Base-by-base conservation (phyloP, 139 green algal species). In the Microglena sp. region DNA sequence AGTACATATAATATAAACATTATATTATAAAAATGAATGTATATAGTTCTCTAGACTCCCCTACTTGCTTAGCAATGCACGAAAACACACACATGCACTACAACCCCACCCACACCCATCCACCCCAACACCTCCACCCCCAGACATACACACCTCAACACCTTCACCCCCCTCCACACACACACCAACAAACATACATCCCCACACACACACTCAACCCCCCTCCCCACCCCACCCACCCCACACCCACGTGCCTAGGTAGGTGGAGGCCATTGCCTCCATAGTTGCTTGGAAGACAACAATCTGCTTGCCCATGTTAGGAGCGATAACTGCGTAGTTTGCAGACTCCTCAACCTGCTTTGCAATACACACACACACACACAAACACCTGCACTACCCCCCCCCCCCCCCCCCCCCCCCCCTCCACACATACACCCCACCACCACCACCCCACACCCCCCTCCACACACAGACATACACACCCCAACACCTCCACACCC, bases 301-400 rank as follows among this genome's bases (percentile, higher is more conserved):
- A 18, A 84, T 86, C 78, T 97, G 94, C 84, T 99, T 99, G 57
- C 94, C 94, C 94, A 99, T 99, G 63, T 99, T 89, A 8, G 94
- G 90, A 3, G 94, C 94, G 35, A 99, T 96, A 1, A 99, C 93
- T 4, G 93, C 93, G 69, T 94, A 95, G 18, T 77, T 44, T 11
- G 74, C 81, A 2, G 81, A 66, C 1, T 61, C 71, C 26, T 78
- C 18, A 4, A 90, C 84, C 43, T 77, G 35, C 58, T 35, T 34
- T 5, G 8, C 27, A 15, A 62, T 62, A 6, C 55, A 30, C 29
- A 45, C 30, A 24, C 40, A 50, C 18, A 50, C 40, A 11, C 11
- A 18, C 40, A 50, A 18, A 50, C 11, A n/a, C n/a, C n/a, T n/a
- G n/a, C n/a, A n/a, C n/a, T n/a, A n/a, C n/a, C n/a, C n/a, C n/a